Evolutionary conservation across 2,329 filamentous ascomycete genomes (phyloP).

Genomic region (Grosmannia clavigera): DNA sequence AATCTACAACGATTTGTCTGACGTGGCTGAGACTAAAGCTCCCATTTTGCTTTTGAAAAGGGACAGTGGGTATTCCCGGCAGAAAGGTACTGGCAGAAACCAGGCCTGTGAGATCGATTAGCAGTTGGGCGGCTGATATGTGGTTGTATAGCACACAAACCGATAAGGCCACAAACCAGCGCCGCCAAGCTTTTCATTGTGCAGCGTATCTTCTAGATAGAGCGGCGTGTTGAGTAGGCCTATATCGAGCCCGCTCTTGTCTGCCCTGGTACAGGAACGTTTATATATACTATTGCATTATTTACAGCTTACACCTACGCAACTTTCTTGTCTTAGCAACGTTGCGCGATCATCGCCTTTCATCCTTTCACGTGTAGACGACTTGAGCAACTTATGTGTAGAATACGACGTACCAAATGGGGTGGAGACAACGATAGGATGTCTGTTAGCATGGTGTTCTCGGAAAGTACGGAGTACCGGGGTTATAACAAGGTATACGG

Average conservation of each 20-base stretch:
- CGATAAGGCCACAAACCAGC: not conserved
- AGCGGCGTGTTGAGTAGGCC: not conserved
- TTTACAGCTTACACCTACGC: not conserved
- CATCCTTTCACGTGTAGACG: no score
- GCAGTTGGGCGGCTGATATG: not conserved
- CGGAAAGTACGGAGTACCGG: no score
- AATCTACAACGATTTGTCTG: constrained; percentile 31
- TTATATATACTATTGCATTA: not conserved
- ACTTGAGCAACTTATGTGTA: no score
- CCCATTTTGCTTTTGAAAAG: not conserved
- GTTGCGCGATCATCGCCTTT: not conserved
- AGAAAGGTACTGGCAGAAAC: not conserved
- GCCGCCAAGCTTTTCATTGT: not conserved
- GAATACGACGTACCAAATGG: no score
- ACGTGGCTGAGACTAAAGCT: constrained; percentile 18
- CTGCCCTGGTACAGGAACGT: not conserved
- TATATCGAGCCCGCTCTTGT: not conserved
- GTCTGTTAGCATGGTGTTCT: no score
- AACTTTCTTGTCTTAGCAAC: not conserved
- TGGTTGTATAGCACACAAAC: not conserved
- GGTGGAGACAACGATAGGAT: no score
- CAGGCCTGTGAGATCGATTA: not conserved
- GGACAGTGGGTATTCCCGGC: constrained; percentile 7
- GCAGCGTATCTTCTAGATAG: not conserved
- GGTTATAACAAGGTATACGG: no score